Evolutionary conservation across 176 grass and related monocot genomes (phyloP).

Genomic region (Olyra latifolia): DNA sequence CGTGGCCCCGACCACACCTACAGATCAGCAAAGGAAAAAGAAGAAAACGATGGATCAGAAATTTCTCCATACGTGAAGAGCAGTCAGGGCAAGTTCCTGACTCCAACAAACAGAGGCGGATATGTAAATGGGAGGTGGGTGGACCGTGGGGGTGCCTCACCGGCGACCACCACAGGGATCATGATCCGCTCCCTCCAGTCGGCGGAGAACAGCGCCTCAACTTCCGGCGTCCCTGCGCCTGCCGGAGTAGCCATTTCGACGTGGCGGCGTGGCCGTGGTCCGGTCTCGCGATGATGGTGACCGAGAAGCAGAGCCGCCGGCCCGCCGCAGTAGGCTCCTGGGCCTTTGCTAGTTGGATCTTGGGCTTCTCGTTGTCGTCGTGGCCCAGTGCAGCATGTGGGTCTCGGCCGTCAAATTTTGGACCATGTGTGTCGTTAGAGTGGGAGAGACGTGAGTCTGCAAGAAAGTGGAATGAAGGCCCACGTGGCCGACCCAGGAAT

Average conservation of each 20-base stretch:
- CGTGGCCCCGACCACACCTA: conserved; percentile 59
- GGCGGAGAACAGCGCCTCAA: conserved; percentile 8
- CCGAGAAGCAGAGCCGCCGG: no score
- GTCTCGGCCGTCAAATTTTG: no score
- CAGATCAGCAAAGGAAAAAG: conserved; percentile 17
- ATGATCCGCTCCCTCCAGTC: conserved; percentile 76
- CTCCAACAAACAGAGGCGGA: neutral
- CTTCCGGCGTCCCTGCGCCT: conserved; percentile 19
- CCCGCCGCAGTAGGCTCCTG: no score
- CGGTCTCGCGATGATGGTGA: neutral
- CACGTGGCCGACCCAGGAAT: no score
- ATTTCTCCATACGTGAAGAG: neutral
- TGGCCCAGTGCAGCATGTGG: no score
- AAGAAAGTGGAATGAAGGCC: no score
- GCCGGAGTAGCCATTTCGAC: conserved; percentile 34
- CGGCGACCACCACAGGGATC: conserved; percentile 44
- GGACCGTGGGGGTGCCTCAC: conserved; percentile 22
- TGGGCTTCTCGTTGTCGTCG: no score
- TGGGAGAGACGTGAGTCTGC: no score
- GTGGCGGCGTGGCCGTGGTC: neutral
- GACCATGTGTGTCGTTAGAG: no score
- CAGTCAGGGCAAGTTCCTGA: neutral
- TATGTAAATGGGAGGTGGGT: neutral
- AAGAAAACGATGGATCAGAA: conserved; percentile 29
- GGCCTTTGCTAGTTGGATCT: no score